phyloP scores from a whole-genome alignment of 352 stramenopile genomes.

The Aphanomyces stellatus region DNA sequence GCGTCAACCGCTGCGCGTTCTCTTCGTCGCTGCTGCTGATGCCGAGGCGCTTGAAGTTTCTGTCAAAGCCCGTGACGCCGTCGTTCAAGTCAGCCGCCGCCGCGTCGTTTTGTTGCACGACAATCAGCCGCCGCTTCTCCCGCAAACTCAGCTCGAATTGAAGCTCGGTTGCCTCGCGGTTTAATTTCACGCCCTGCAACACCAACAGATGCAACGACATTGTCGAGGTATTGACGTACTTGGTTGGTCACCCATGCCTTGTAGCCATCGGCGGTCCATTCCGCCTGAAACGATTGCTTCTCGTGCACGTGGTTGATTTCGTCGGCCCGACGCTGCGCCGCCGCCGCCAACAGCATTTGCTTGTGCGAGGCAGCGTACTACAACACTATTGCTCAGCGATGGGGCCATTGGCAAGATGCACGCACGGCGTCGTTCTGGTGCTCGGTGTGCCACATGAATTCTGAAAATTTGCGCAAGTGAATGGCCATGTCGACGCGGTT shows the following conservation, averaged over 20 bases:
- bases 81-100: constrained; percentile 34
- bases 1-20: constrained; percentile 33
- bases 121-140: constrained; percentile 31
- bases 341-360: constrained; percentile 24
- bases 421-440: constrained; percentile 37
- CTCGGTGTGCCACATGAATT: constrained; percentile 45
- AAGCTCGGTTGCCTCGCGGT: constrained; percentile 47
- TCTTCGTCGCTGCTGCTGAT: constrained; percentile 20
- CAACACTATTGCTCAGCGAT: not conserved
- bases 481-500: constrained; percentile 66
- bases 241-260: not conserved
- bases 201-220: no score
- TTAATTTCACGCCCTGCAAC: not conserved
- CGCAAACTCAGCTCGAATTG: constrained; percentile 51
- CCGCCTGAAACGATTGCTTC: constrained; percentile 45
- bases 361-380: constrained; percentile 27
- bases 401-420: not conserved
- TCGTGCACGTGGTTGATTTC: constrained; percentile 39
- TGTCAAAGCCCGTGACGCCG: constrained; percentile 49
- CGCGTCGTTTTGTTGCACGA: constrained; percentile 22
- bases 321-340: constrained; percentile 22
- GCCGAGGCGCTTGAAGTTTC: constrained; percentile 52
- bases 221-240: no score
- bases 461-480: constrained; percentile 49
- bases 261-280: constrained; percentile 27